Evolutionary conservation across 2,329 filamentous ascomycete species (phyloP), one percentile per base, ranked within the genome.

Genomic region (Botrytis medusae): DNA sequence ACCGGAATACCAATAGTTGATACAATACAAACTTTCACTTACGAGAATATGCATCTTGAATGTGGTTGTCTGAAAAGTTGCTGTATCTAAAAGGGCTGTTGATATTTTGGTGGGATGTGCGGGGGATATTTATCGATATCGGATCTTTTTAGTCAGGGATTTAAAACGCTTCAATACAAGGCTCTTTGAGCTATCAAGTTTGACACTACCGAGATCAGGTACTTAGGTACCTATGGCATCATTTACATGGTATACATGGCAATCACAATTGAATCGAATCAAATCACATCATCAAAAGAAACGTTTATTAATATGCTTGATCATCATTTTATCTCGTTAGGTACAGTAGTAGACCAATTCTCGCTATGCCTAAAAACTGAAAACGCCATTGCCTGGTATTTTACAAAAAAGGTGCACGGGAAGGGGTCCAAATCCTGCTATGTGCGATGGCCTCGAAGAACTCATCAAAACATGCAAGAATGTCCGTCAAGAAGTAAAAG

Each of bases 11-110:
- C 7, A 4, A 48, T 42, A 40, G 7, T 20, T 2, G 22, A 57
- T 57, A 42, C 1, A 29, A 29, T 67, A 10, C n/a, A 34, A 7
- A 42, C 44, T 18, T 32, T 14, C 25, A 81, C 84, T 81, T 81
- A 87, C 85, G 74, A 87, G 81, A 72, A 87, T 86, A 81, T 87
- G 86, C 85, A 87, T 87, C 70, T 75, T 79, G 72, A 65, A 37
- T 60, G 12, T 51, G 42, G 54, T 34, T 48, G 57, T 51, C 46
- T 61, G 34, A 42, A 60, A 64, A 61, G 62, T 32, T 61, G 32
- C 63, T n/a, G 51, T 61, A 22, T 70, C 4, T 20, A 54, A 42
- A 57, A 57, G 64, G 42, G 48, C 46, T 54, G 64, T 63, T 14
- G 29, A 48, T 57, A 63, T 54, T 57, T 60, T 60, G 42, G 40